These are phyloP conservation scores for Plasmopara viticola DNA, from an alignment of 352 stramenopile genomes.

Conservation along the genomic window DNA sequence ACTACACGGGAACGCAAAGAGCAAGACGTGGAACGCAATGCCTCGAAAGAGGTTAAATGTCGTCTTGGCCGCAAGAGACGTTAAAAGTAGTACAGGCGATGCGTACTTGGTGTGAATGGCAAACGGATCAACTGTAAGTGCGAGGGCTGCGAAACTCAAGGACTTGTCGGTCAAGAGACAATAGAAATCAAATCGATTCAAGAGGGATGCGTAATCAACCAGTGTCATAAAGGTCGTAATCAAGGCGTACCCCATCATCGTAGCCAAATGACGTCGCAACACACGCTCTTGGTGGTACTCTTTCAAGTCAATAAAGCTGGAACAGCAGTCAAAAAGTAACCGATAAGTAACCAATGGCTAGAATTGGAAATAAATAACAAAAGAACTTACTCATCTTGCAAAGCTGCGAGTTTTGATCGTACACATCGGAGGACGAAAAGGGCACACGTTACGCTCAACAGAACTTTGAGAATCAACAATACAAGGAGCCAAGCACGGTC, in stretches of 20 bases:
- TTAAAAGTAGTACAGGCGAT: constrained; percentile 32
- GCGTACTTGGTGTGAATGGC: constrained; percentile 31
- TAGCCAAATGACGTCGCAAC: constrained; percentile 30
- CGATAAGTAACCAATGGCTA: not conserved
- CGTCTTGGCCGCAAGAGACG: constrained; percentile 44
- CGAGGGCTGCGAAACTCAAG: constrained; percentile 31
- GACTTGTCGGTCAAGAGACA: constrained; percentile 32
- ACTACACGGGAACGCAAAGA: constrained; percentile 51
- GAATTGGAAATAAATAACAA: constrained; percentile 1
- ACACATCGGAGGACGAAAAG: constrained; percentile 35
- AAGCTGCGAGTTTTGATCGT: constrained; percentile 45
- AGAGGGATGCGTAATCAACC: constrained; percentile 46
- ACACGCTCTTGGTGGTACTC: constrained; percentile 57
- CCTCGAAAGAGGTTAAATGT: constrained; percentile 52
- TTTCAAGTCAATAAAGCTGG: constrained; percentile 61
- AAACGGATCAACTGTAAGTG: constrained; percentile 37
- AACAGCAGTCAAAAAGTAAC: not conserved
- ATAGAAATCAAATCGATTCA: constrained; percentile 53
- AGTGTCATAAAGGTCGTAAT: constrained; percentile 44
- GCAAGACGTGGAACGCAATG: constrained; percentile 39
- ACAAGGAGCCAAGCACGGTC: constrained; percentile 46
- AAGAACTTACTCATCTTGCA: constrained; percentile 59
- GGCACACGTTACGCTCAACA: constrained; percentile 27
- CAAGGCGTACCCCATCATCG: constrained; percentile 34
- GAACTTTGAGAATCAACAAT: constrained; percentile 32